Conservation (phyloP, 352 stramenopile genomes). For the Phytophthora constricta region DNA sequence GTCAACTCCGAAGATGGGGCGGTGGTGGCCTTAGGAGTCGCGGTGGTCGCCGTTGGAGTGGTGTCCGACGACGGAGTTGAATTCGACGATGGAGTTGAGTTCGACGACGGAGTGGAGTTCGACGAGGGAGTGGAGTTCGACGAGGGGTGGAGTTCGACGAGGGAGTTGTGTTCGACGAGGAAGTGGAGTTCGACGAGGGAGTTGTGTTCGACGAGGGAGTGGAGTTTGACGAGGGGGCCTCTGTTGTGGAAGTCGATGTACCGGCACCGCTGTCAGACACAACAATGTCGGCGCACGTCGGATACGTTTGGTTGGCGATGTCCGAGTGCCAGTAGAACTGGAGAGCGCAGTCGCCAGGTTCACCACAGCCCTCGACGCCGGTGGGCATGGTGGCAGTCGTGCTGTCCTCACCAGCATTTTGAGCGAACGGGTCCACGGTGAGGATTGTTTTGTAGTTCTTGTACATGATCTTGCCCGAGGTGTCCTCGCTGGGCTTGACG, state of each 20-base stretch:
- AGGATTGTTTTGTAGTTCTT: constrained; percentile 39
- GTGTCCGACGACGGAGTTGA: neutral
- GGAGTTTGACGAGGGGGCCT: neutral
- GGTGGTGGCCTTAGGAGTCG: constrained; percentile 10
- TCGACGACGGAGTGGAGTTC: neutral
- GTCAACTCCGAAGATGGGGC: constrained; percentile 1
- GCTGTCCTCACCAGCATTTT: constrained; percentile 28
- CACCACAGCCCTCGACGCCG: constrained; percentile 43
- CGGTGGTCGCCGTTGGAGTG: constrained; percentile 14
- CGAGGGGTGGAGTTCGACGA: neutral
- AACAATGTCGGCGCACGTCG: constrained; percentile 38
- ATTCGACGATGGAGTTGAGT: neutral
- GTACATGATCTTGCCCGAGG: constrained; percentile 58
- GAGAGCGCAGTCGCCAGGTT: constrained; percentile 34
- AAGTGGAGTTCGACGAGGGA: neutral
- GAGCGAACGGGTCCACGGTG: constrained; percentile 41
- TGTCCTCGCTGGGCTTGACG: constrained; percentile 54
- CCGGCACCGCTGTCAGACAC: constrained; percentile 23
- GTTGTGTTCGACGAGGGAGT: constrained; percentile 15
- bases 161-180: constrained; percentile 14
- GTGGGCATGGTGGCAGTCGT: constrained; percentile 43
- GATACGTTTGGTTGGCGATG: constrained; percentile 38
- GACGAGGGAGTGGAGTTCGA: neutral
- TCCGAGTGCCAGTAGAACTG: constrained; percentile 42
- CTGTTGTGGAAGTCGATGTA: constrained; percentile 9